These are phyloP conservation scores for Tritrichomonas musculus DNA, from an alignment of 208 protist genomes.

Conservation along the genomic window DNA sequence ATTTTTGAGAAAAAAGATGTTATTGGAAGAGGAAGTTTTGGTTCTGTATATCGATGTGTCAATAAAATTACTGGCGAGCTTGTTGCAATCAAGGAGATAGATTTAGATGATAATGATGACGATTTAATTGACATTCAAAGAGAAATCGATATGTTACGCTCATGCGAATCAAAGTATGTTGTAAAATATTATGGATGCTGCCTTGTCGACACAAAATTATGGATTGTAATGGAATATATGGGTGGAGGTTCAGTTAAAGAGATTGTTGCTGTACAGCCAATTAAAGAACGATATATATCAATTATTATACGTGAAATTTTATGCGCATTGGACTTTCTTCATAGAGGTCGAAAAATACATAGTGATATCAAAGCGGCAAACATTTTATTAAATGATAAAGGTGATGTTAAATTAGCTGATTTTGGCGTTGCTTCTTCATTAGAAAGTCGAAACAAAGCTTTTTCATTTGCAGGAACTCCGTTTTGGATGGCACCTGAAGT, in stretches of 20 bases:
- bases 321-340: constrained; percentile 68
- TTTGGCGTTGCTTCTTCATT: constrained; percentile 43
- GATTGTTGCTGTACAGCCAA: constrained; percentile 40
- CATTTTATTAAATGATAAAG: constrained; percentile 43
- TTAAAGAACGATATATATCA: not conserved
- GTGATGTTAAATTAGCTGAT: constrained; percentile 51
- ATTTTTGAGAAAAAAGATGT: not conserved
- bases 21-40: constrained; percentile 1
- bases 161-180: constrained; percentile 64
- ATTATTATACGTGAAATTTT: constrained; percentile 37
- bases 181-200: constrained; percentile 68
- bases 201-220: constrained; percentile 67
- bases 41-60: not conserved
- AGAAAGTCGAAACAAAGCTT: not conserved
- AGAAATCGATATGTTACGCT: constrained; percentile 68
- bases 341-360: constrained; percentile 70
- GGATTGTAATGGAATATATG: constrained; percentile 82
- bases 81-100: constrained; percentile 77
- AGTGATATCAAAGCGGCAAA: constrained; percentile 49
- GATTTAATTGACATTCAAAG: constrained; percentile 79
- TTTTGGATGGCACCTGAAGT: constrained; percentile 58
- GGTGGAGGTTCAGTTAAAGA: constrained; percentile 59
- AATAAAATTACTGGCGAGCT: constrained; percentile 13
- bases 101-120: constrained; percentile 74
- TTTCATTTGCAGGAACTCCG: constrained; percentile 45